Evolutionary conservation across 2,329 filamentous ascomycete species (phyloP), one percentile per base, ranked within the genome.

Genomic region (Aspergillus neoniger): DNA sequence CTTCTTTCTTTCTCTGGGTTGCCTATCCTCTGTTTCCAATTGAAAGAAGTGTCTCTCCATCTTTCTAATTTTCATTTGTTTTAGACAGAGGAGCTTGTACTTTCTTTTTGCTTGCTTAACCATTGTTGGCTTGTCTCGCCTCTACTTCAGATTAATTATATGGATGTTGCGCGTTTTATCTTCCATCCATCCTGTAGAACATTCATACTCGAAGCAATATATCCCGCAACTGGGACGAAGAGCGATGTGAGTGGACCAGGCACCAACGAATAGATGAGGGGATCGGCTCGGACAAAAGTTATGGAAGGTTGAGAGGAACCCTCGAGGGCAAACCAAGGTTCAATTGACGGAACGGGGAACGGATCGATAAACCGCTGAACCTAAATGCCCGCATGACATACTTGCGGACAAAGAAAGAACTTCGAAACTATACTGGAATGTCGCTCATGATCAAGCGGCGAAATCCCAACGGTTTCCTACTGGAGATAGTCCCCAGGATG

Each of bases 311-410:
- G 58, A 59, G 50, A 49, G 53, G 57, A 52, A 36, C 32, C 50
- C 41, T 50, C 47, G 28, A 55, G 23, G 59, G 49, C 44, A 54
- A 58, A 49, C 63, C 57, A 64, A 57, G 59, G 56, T 59, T 59
- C 58, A 68, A 63, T 63, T 66, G 59, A 64, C 61, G 65, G 65
- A 44, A 67, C 62, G 61, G 65, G 69, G 63, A 72, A 63, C 70
- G 70, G 71, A 70, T 73, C 68, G 67, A 72, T 65, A 65, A 68
- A 73, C 67, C 70, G 70, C 70, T 69, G 67, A 74, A 72, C 70
- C 64, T 73, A 72, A 72, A 67, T 44, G 67, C 57, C 63, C 71
- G 65, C 69, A 74, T 73, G 71, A 73, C 68, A 72, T 70, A 59
- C 66, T 61, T 65, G 63, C 60, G 65, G 63, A 62, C 61, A 59